phyloP scores from a whole-genome alignment of 257 asterid genomes.

The Leptodermis oblonga region DNA sequence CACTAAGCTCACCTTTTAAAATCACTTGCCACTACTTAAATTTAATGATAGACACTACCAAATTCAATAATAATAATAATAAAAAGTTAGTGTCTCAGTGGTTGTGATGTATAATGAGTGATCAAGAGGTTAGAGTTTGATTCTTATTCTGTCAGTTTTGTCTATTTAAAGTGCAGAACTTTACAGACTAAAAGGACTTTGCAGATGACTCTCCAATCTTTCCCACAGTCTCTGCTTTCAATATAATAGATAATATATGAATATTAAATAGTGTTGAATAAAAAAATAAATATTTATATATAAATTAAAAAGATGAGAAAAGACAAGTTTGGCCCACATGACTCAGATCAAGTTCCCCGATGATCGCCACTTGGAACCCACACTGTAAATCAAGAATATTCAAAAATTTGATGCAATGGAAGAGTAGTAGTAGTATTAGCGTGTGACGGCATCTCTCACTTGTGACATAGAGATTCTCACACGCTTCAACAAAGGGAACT shows the following conservation, averaged over 20 bases:
- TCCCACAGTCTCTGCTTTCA: too few relatives aligned
- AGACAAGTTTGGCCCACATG: conserved; percentile 17
- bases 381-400: conserved; percentile 42
- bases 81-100: too few relatives aligned
- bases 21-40: conserved; percentile 38
- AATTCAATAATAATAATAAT: too few relatives aligned
- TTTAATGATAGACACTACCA: too few relatives aligned
- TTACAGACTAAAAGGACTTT: too few relatives aligned
- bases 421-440: too few relatives aligned
- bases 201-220: too few relatives aligned
- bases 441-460: background rate
- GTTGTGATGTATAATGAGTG: too few relatives aligned
- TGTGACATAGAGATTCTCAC: conserved; percentile 16
- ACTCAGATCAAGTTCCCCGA: background rate
- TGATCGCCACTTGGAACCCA: conserved; percentile 32
- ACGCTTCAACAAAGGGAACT: conserved; percentile 7
- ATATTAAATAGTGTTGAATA: background rate
- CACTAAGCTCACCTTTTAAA: conserved; percentile 40
- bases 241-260: background rate
- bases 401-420: conserved; percentile 29
- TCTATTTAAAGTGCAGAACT: too few relatives aligned
- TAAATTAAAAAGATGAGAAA: too few relatives aligned
- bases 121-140: too few relatives aligned
- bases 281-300: background rate
- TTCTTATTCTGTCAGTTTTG: too few relatives aligned